Evolutionary conservation across 441 rosid species (phyloP).

Genomic region (Brassica hybrid): DNA sequence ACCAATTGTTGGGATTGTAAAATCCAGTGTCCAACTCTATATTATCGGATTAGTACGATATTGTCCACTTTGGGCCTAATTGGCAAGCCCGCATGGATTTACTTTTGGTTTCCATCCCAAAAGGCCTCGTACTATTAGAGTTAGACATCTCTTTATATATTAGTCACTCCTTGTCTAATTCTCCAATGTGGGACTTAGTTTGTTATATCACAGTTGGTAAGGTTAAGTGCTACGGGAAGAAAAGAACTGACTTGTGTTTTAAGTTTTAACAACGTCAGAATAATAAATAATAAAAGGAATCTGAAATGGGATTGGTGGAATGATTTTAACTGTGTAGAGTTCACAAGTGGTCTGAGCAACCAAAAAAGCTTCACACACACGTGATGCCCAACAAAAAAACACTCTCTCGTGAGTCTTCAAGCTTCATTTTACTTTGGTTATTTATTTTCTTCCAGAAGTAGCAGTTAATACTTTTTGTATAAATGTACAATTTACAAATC

Average conservation of each 20-base stretch:
- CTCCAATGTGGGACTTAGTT: too few relatives aligned
- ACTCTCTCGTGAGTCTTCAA: constrained; percentile 29
- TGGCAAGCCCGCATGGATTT: too few relatives aligned
- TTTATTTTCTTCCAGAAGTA: background rate
- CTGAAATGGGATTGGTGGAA: constrained; percentile 34
- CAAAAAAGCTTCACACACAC: constrained; percentile 29
- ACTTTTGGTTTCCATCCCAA: too few relatives aligned
- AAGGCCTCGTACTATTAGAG: too few relatives aligned
- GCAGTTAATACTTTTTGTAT: constrained; percentile 19
- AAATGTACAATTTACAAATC: background rate
- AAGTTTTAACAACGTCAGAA: constrained; percentile 4
- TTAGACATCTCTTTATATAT: too few relatives aligned
- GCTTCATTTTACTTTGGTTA: constrained; percentile 21
- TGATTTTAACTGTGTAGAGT: constrained; percentile 25
- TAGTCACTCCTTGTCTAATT: too few relatives aligned
- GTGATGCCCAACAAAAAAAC: constrained; percentile 21
- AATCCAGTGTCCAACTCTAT: too few relatives aligned
- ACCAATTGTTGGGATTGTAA: too few relatives aligned
- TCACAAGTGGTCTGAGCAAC: constrained; percentile 34
- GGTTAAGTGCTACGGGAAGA: background rate
- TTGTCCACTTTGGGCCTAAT: too few relatives aligned
- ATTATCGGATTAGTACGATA: too few relatives aligned
- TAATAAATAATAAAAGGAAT: constrained; percentile 10
- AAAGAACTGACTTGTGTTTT: background rate
- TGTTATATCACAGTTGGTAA: background rate